phyloP scores from a whole-genome alignment of 2,329 filamentous ascomycete genomes.

The Aspergillus uvarum region DNA sequence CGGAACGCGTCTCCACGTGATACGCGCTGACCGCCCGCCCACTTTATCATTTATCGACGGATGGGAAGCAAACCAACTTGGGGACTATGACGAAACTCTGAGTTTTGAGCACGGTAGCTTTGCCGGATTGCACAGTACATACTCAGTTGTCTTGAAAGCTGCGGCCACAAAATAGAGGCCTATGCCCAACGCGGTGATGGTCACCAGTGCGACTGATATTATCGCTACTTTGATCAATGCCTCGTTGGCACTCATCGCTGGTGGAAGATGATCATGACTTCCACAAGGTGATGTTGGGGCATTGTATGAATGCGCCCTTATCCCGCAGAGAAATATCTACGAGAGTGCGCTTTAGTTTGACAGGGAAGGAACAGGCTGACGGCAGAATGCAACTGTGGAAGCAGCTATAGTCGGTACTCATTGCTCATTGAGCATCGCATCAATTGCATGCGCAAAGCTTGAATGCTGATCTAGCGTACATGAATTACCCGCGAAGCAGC shows the following conservation, averaged over 20 bases:
- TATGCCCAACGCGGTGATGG: background rate
- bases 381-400: background rate
- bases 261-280: too few species aligned
- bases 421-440: background rate
- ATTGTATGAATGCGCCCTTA: background rate
- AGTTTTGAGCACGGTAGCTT: background rate
- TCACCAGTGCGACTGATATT: background rate
- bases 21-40: constrained; percentile 21
- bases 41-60: background rate
- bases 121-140: background rate
- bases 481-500: background rate
- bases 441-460: background rate
- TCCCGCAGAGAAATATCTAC: background rate
- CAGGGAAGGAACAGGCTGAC: background rate
- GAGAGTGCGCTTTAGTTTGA: background rate
- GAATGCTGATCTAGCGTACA: background rate
- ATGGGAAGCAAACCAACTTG: background rate
- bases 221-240: background rate
- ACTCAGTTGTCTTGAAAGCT: background rate
- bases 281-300: background rate
- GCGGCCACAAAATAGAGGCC: background rate
- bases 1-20: constrained; percentile 38
- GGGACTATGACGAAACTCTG: background rate
- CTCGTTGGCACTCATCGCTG: background rate
- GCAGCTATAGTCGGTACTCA: background rate